These are phyloP conservation scores for Trichosporon coremiiforme DNA, from an alignment of 1,284 basidiomycete species.

Conservation along the genomic window DNA sequence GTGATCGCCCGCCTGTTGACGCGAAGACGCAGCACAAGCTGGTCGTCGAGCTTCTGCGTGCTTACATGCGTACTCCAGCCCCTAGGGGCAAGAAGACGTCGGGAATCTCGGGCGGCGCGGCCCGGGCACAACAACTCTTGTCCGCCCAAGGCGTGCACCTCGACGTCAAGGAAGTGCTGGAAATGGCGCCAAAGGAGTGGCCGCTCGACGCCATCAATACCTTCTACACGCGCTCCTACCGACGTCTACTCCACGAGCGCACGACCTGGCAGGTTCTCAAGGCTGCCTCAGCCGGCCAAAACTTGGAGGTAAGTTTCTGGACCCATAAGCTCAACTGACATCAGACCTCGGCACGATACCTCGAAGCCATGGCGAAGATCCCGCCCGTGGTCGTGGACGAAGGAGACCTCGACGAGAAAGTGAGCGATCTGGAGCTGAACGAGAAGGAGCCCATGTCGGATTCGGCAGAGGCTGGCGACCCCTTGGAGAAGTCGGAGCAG, in stretches of 20 bases:
- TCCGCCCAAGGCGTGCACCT: constrained; percentile 77
- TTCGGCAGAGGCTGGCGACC: background rate
- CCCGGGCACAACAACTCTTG: constrained; percentile 68
- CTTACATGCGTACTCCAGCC: constrained; percentile 75
- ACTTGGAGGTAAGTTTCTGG: constrained; percentile 38
- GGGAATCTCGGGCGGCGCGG: constrained; percentile 63
- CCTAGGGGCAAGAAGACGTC: constrained; percentile 53
- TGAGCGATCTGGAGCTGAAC: constrained; percentile 22
- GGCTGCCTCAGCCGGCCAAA: constrained; percentile 53
- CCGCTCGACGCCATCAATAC: constrained; percentile 69
- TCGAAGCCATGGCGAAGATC: constrained; percentile 40
- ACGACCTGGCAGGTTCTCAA: constrained; percentile 51
- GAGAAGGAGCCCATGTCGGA: constrained; percentile 13
- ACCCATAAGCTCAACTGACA: background rate
- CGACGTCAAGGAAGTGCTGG: constrained; percentile 73
- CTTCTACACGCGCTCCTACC: constrained; percentile 75
- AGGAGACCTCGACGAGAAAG: constrained; percentile 25
- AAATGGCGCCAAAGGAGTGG: constrained; percentile 73
- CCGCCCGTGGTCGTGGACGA: constrained; percentile 36
- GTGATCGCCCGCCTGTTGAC: constrained; percentile 52
- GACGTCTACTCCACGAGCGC: constrained; percentile 68
- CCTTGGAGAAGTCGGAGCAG: background rate
- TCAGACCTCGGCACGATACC: constrained; percentile 43
- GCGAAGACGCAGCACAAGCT: constrained; percentile 65
- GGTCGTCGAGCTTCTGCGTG: constrained; percentile 70